phyloP scores from a whole-genome alignment of 768 basidiomycete genomes.

The Thelephora aurantiotincta region DNA sequence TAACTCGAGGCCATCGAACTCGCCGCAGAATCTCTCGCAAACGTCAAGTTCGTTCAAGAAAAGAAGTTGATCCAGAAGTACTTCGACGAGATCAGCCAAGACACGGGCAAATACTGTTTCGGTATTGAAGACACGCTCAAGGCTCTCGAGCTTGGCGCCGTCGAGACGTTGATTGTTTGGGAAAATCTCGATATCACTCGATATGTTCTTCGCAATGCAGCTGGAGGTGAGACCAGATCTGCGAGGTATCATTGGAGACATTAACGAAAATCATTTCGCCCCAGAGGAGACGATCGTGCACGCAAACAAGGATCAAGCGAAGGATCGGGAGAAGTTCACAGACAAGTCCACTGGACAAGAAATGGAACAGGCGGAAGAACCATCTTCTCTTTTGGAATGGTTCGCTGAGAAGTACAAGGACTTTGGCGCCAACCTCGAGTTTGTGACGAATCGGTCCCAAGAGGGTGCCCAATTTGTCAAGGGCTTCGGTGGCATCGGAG shows the following conservation, averaged over 20 bases:
- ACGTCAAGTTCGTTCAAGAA: conserved; percentile 99
- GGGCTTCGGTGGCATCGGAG: conserved; percentile 97
- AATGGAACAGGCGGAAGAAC: conserved; percentile 83
- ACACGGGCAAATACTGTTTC: conserved; percentile 93
- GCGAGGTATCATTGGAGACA: background rate
- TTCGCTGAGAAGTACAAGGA: conserved; percentile 98
- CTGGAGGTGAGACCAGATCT: conserved; percentile 43
- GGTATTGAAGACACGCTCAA: conserved; percentile 96
- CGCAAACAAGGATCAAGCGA: conserved; percentile 70
- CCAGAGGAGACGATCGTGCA: conserved; percentile 78
- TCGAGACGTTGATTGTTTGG: conserved; percentile 97
- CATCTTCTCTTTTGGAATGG: conserved; percentile 90
- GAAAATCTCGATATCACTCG: conserved; percentile 91
- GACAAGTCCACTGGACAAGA: conserved; percentile 92
- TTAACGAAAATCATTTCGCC: background rate
- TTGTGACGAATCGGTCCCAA: conserved; percentile 91
- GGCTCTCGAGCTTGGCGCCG: conserved; percentile 89
- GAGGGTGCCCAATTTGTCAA: conserved; percentile 98
- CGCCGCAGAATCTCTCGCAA: conserved; percentile 87
- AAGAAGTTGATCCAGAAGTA: conserved; percentile 95
- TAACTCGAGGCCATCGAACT: conserved; percentile 85
- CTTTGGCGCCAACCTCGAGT: conserved; percentile 91
- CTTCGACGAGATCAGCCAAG: conserved; percentile 98
- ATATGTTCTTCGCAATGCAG: conserved; percentile 81
- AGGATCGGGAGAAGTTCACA: conserved; percentile 86